Conservation (phyloP, 768 basidiomycete genomes). For the Saitozyma sp. region DNA sequence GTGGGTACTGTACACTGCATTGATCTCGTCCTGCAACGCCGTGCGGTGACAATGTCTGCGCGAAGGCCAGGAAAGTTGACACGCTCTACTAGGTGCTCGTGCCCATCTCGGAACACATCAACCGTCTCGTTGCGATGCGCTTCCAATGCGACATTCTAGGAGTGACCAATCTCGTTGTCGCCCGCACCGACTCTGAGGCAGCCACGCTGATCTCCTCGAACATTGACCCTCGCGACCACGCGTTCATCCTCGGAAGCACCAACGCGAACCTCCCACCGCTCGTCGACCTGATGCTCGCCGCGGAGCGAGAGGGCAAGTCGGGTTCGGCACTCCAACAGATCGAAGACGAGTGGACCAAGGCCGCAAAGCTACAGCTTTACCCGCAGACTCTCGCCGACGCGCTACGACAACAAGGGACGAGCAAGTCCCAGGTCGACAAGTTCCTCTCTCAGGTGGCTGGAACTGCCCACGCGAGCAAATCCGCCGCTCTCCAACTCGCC, state of each 20-base stretch:
- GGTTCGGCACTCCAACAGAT: conserved; percentile 76
- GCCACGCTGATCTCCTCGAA: conserved; percentile 95
- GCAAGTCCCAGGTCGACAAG: conserved; percentile 59
- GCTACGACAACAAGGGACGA: conserved; percentile 56
- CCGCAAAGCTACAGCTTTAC: conserved; percentile 80
- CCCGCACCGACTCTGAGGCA: conserved; percentile 95
- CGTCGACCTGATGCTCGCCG: conserved; percentile 76
- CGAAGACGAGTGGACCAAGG: conserved; percentile 80
- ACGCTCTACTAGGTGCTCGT: conserved; percentile 80
- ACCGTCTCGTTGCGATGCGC: conserved; percentile 93
- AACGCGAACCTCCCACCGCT: conserved; percentile 69
- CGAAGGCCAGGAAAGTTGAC: neutral
- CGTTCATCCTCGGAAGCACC: conserved; percentile 91
- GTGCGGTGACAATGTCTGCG: neutral
- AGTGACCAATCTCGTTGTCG: conserved; percentile 87
- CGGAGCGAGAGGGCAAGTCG: conserved; percentile 74
- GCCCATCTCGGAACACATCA: conserved; percentile 95
- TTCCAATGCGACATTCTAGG: conserved; percentile 99
- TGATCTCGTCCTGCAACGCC: too few species aligned
- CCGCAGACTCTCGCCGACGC: conserved; percentile 70
- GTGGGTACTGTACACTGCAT: conserved; percentile 21
- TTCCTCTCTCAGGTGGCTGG: conserved; percentile 58
- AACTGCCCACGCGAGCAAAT: conserved; percentile 67
- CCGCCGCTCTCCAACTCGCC: conserved; percentile 71
- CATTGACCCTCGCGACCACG: conserved; percentile 94